phyloP scores from a whole-genome alignment of 73 alveolate genomes.

The Uronychia binucleata region DNA sequence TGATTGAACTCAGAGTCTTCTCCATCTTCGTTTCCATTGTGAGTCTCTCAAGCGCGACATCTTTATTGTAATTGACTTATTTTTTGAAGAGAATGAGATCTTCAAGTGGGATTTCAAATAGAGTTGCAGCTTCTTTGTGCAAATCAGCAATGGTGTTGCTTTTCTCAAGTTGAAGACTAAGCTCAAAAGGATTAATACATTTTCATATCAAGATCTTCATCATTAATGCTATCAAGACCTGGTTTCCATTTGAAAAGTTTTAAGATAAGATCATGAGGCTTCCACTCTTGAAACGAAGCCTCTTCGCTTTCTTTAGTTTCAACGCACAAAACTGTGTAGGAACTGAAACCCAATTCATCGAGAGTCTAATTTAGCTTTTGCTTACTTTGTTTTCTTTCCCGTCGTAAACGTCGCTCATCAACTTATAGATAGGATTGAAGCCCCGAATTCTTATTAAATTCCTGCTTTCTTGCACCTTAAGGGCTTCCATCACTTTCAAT shows the following conservation, averaged over 20 bases:
- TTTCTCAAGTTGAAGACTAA: background rate
- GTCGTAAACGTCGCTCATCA: background rate
- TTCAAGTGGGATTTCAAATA: background rate
- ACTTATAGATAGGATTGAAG: background rate
- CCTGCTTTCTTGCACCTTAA: background rate
- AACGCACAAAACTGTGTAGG: background rate
- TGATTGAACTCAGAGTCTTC: background rate
- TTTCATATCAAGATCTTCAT: background rate
- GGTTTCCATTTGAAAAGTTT: background rate
- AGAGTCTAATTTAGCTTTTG: too few species aligned
- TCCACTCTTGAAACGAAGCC: background rate
- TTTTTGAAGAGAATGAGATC: background rate
- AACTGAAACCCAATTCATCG: background rate
- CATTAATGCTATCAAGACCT: background rate
- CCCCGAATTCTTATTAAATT: background rate
- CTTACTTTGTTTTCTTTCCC: constrained; percentile 6
- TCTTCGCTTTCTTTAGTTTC: background rate
- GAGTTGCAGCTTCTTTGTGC: background rate
- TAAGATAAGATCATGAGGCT: background rate
- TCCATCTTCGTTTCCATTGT: background rate
- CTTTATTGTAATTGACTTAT: background rate
- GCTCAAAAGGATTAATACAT: background rate
- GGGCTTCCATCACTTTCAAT: background rate
- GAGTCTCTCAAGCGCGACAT: background rate
- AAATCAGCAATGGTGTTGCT: background rate